phyloP scores from a whole-genome alignment of 83 land plant species.

The Thuja plicata region DNA sequence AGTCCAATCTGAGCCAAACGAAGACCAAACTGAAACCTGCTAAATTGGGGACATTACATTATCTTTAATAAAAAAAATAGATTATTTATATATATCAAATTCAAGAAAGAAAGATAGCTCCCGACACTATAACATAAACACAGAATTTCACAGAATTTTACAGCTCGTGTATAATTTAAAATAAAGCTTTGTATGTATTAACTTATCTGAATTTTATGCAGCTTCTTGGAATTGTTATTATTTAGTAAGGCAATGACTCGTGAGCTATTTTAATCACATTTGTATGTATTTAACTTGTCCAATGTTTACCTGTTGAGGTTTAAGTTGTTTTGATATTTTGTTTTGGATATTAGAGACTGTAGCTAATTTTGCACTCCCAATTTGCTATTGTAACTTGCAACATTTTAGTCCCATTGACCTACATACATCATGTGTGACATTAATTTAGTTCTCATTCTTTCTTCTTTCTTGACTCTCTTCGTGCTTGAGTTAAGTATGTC shows the following conservation, averaged over 20 bases:
- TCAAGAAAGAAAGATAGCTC: too few species aligned
- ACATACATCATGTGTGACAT: background rate
- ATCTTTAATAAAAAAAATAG: too few species aligned
- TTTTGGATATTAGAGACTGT: background rate
- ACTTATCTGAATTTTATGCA: too few species aligned
- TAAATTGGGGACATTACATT: too few species aligned
- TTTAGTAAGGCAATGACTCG: background rate
- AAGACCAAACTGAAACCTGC: too few species aligned
- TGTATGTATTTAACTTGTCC: background rate
- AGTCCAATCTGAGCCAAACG: too few species aligned
- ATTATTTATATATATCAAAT: too few species aligned
- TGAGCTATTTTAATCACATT: background rate
- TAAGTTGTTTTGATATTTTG: background rate
- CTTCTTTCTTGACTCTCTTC: background rate
- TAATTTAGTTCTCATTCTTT: background rate
- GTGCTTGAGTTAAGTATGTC: background rate
- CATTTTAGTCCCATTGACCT: background rate
- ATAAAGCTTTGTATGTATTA: too few species aligned
- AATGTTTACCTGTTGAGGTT: background rate
- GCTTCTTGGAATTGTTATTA: background rate
- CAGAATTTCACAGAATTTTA: background rate
- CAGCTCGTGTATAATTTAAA: background rate
- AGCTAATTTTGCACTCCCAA: background rate
- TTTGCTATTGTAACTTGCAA: background rate
- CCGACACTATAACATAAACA: too few species aligned